Base-by-base conservation (phyloP, 179 eudicot species). In the Sideroxylon spinosum region DNA sequence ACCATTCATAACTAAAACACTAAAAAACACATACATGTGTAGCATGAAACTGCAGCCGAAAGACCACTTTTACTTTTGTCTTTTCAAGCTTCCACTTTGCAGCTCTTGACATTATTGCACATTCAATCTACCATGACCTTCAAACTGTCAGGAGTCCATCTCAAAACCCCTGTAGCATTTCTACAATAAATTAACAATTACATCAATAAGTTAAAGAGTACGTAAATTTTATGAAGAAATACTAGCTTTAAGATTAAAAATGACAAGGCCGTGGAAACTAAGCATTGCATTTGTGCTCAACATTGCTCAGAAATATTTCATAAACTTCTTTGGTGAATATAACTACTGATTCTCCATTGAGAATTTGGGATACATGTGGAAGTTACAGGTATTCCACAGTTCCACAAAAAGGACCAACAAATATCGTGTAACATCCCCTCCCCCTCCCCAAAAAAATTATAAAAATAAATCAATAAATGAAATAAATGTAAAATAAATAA, bases 11-110 rank as follows among this genome's bases (percentile, higher is more conserved):
- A 32, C 22, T 37, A 79, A 65, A 37, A 66, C 53, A 19, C 1
- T 74, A 44, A 63, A 74, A 32, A 83, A 20, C 28, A 52, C 95
- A 81, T 89, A 95, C 99, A 86, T 95, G 95, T 68, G 97, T 90
- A 79, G 98, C 95, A 85, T 95, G 94, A 87, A 94, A 95, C 81
- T 95, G 99, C 66, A 95, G 87, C 79, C 99, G 92, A 77, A 95
- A 95, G 74, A 93, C 98, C 32, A 94, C 98, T 92, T 94, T 92
- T 32, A 95, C 91, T 91, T 88, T 95, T 49, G 92, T 78, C 88
- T 91, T 95, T 85, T 95, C 99, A 84, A 88, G 85, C 86, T 92
- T 91, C 97, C 92, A 89, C 91, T 90, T 89, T 29, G 90, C 67
- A 79, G 78, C 82, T 89, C 96, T 92, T 57, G 97, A 94, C 99